These are phyloP conservation scores for Deinandra increscens DNA, from an alignment of 129 eudicot species.

Conservation along the genomic window DNA sequence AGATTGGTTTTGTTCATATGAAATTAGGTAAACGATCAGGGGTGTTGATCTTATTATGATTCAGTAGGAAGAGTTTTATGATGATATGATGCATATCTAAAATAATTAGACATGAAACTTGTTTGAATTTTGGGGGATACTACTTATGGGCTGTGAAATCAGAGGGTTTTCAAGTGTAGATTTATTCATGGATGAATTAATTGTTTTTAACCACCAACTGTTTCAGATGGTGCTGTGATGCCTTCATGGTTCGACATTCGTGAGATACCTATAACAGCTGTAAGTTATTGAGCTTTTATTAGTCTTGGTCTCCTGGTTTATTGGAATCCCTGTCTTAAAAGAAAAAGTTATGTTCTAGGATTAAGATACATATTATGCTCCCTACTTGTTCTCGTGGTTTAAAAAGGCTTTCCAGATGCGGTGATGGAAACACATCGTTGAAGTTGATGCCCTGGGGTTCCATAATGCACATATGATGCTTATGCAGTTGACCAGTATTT, in stretches of 20 bases:
- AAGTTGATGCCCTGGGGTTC: too few relatives aligned
- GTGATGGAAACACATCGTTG: too few relatives aligned
- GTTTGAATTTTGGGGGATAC: conserved; percentile 5
- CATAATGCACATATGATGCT: too few relatives aligned
- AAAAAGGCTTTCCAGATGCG: too few relatives aligned
- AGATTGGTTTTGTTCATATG: background rate
- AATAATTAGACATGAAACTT: background rate
- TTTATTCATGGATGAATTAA: background rate
- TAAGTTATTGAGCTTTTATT: conserved; percentile 39
- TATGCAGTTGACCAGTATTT: too few relatives aligned
- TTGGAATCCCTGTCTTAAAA: background rate
- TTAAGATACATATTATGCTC: background rate
- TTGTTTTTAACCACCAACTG: background rate
- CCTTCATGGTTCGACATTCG: conserved; percentile 95
- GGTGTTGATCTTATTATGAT: background rate
- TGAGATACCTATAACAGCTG: conserved; percentile 84
- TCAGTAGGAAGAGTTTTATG: background rate
- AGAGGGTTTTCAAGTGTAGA: background rate
- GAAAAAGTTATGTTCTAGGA: background rate
- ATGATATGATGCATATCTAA: background rate
- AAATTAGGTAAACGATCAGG: background rate
- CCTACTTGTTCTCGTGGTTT: background rate
- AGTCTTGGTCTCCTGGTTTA: conserved; percentile 2
- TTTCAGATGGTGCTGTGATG: conserved; percentile 90
- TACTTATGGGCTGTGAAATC: background rate